These are phyloP conservation scores for Passalora sequoiae DNA, from an alignment of 2,329 filamentous ascomycete genomes.

Conservation along the genomic window DNA sequence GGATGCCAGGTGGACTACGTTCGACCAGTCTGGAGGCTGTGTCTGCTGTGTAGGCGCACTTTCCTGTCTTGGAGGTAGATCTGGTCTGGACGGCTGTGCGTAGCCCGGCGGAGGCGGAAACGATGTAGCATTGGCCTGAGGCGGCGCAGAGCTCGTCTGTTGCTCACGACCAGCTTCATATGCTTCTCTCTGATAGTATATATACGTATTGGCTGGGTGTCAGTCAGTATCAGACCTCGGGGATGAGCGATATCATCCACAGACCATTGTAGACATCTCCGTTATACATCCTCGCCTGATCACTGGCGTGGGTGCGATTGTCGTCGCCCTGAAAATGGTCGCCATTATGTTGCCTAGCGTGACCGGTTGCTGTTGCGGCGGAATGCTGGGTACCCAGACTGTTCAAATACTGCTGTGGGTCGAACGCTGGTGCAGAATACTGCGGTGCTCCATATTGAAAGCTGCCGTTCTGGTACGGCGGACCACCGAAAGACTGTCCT, in stretches of 20 bases:
- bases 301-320: constrained; percentile 5
- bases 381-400: constrained; percentile 5
- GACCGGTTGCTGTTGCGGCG: constrained; percentile 2
- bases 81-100: neutral
- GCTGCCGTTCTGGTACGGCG: neutral
- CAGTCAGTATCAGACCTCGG: neutral
- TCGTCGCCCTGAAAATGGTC: constrained; percentile 7
- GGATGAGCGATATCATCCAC: neutral
- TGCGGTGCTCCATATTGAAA: constrained; percentile 2
- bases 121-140: neutral
- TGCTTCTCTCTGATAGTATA: constrained; percentile 4
- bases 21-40: constrained; percentile 6
- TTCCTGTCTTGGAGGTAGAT: constrained; percentile 5
- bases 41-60: constrained; percentile 1
- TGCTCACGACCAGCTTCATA: constrained; percentile 3
- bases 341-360: constrained; percentile 7
- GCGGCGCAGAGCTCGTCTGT: constrained; percentile 9
- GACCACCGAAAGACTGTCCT: neutral
- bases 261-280: constrained; percentile 4
- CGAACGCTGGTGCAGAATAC: neutral
- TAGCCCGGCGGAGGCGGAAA: neutral
- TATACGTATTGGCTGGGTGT: constrained; percentile 8
- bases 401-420: constrained; percentile 1
- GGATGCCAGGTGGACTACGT: constrained; percentile 4
- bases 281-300: constrained; percentile 4